phyloP scores from a whole-genome alignment of 148 eudicot genomes.

The Camellia granthamiana region DNA sequence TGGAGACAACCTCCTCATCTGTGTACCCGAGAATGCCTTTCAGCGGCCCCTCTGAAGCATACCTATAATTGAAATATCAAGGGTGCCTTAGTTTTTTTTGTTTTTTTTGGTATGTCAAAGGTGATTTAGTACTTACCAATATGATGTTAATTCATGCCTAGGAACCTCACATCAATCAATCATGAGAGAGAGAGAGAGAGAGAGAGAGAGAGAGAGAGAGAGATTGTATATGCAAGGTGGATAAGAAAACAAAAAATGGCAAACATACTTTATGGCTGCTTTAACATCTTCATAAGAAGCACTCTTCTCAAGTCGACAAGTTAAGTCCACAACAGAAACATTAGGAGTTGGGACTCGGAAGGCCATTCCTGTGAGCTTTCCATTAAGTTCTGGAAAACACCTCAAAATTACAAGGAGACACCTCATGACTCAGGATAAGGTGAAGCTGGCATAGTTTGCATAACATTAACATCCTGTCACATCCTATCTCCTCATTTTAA shows the following conservation, averaged over 20 bases:
- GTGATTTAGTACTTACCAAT: neutral
- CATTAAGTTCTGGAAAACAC: slow-evolving; percentile 78
- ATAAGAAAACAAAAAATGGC: neutral
- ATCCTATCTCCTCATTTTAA: no score
- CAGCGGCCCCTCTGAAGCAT: slow-evolving; percentile 85
- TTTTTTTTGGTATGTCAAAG: neutral
- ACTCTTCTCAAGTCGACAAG: slow-evolving; percentile 86
- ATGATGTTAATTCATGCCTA: neutral
- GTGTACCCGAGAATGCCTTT: slow-evolving; percentile 95
- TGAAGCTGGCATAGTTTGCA: no score
- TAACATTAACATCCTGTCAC: no score
- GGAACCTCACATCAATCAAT: neutral
- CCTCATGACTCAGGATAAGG: no score
- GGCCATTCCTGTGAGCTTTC: slow-evolving; percentile 98
- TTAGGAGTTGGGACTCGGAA: slow-evolving; percentile 91
- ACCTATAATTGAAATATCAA: slow-evolving; percentile 29
- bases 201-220: neutral
- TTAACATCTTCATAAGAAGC: slow-evolving; percentile 92
- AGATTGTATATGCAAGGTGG: neutral
- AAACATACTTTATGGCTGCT: slow-evolving; percentile 81
- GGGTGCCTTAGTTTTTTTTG: no score
- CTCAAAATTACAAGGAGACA: no score
- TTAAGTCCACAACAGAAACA: slow-evolving; percentile 92
- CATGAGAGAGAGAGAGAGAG: no score
- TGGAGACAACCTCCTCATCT: slow-evolving; percentile 94